These are phyloP conservation scores for Cyclotella sp. DNA, from an alignment of 108 stramenopile species.

Conservation along the genomic window DNA sequence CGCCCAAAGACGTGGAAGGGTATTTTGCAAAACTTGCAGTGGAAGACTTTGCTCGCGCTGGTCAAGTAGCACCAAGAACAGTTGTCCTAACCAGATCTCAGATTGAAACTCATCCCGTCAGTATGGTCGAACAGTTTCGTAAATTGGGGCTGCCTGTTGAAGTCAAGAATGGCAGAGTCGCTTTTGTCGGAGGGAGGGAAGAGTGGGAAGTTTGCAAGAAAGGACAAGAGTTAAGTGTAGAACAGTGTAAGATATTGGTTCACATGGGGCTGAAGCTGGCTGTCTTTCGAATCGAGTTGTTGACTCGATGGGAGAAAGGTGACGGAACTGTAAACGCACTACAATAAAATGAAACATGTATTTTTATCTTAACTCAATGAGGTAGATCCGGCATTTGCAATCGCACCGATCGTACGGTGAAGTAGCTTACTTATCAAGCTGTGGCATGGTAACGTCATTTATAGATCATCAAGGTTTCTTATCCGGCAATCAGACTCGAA, in stretches of 20 bases:
- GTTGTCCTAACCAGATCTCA: slow-evolving; percentile 78
- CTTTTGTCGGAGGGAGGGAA: slow-evolving; percentile 74
- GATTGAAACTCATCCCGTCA: slow-evolving; percentile 85
- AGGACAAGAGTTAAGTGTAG: slow-evolving; percentile 86
- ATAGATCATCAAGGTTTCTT: too few relatives aligned
- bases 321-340: slow-evolving; percentile 67
- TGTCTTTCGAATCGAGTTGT: slow-evolving; percentile 78
- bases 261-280: slow-evolving; percentile 89
- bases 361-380: too few relatives aligned
- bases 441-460: too few relatives aligned
- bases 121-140: slow-evolving; percentile 95
- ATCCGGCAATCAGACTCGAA: too few relatives aligned
- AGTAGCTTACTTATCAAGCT: too few relatives aligned
- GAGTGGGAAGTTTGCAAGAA: slow-evolving; percentile 86
- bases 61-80: slow-evolving; percentile 69
- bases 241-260: slow-evolving; percentile 91
- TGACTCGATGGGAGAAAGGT: slow-evolving; percentile 76
- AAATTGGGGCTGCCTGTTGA: slow-evolving; percentile 94
- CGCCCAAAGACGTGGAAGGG: slow-evolving; percentile 73
- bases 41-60: slow-evolving; percentile 93
- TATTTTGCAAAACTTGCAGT: slow-evolving; percentile 85
- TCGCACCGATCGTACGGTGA: too few relatives aligned
- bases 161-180: slow-evolving; percentile 88
- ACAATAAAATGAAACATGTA: neutral
- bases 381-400: too few relatives aligned